Conservation (phyloP, 176 grass and related monocot genomes). For the Oryza meyeriana region DNA sequence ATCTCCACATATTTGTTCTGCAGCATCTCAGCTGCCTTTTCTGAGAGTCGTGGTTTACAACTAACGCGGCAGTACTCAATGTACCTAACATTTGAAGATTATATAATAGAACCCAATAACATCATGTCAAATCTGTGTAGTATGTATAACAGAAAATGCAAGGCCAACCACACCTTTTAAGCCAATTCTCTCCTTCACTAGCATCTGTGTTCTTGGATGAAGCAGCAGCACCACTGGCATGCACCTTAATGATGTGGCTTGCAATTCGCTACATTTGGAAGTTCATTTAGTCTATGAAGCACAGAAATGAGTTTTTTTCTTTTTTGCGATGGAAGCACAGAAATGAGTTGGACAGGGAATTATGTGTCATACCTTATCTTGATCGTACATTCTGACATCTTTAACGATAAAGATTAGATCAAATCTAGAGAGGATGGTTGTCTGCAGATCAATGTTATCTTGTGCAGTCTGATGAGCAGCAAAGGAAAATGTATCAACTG, state of each 20-base stretch:
- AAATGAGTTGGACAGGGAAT: constrained; percentile 9
- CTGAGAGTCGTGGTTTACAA: constrained; percentile 79
- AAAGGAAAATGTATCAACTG: constrained; percentile 13
- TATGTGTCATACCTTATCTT: constrained; percentile 73
- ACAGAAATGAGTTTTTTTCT: too few species aligned
- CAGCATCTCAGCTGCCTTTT: constrained; percentile 91
- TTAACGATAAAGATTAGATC: constrained; percentile 98
- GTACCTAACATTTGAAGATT: constrained; percentile 51
- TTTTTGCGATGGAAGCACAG: too few species aligned
- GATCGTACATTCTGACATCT: constrained; percentile 84
- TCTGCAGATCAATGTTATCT: constrained; percentile 98
- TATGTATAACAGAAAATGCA: constrained; percentile 22
- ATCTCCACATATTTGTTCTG: constrained; percentile 99
- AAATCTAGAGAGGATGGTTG: constrained; percentile 96
- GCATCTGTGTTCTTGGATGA: constrained; percentile 44
- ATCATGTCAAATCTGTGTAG: not conserved
- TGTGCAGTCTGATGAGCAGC: constrained; percentile 66
- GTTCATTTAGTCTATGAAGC: constrained; percentile 3
- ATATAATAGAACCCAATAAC: constrained; percentile 10
- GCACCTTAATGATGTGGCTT: constrained; percentile 92
- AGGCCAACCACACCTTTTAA: constrained; percentile 54
- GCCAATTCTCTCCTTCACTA: constrained; percentile 91
- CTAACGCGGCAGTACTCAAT: constrained; percentile 82
- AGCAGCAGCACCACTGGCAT: constrained; percentile 77
- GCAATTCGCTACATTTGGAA: constrained; percentile 59